These are phyloP conservation scores for Chrysoporthe cubensis DNA, from an alignment of 2,329 filamentous ascomycete genomes.

Conservation along the genomic window DNA sequence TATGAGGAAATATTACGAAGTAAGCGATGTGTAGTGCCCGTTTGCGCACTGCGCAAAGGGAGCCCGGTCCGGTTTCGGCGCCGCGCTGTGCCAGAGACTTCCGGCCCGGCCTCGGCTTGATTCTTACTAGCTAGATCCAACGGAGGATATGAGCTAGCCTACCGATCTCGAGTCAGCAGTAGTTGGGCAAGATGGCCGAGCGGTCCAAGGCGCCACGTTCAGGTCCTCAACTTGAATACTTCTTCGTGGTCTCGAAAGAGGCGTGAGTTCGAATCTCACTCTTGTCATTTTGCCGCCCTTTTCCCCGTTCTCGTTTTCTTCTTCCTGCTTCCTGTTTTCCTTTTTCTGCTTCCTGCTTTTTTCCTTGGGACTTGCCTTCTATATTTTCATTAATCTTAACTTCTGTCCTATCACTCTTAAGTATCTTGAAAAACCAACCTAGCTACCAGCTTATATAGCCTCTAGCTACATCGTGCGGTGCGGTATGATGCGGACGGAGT, in stretches of 20 bases:
- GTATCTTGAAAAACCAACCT: too few species aligned
- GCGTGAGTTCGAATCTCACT: constrained; percentile 14
- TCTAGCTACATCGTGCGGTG: too few species aligned
- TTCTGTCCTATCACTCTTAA: too few species aligned
- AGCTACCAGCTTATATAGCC: too few species aligned
- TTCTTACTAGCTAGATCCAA: neutral
- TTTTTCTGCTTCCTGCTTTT: too few species aligned
- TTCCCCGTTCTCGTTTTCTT: too few species aligned
- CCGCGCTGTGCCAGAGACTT: neutral
- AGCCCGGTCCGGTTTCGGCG: neutral
- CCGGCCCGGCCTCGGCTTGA: constrained; percentile 3
- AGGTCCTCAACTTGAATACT: constrained; percentile 5
- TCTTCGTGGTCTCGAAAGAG: constrained; percentile 15
- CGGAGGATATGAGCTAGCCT: too few species aligned
- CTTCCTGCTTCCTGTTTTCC: too few species aligned
- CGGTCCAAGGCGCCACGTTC: constrained; percentile 15
- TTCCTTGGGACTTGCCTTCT: too few species aligned
- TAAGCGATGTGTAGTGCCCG: neutral
- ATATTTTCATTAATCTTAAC: too few species aligned
- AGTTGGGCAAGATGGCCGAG: constrained; percentile 9
- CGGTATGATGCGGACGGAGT: too few species aligned
- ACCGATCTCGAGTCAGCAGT: neutral
- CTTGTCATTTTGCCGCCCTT: constrained; percentile 2
- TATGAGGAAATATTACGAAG: neutral
- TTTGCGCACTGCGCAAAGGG: neutral